Conservation (phyloP, 2,329 filamentous ascomycete species). For the Diplodia scrobiculata region DNA sequence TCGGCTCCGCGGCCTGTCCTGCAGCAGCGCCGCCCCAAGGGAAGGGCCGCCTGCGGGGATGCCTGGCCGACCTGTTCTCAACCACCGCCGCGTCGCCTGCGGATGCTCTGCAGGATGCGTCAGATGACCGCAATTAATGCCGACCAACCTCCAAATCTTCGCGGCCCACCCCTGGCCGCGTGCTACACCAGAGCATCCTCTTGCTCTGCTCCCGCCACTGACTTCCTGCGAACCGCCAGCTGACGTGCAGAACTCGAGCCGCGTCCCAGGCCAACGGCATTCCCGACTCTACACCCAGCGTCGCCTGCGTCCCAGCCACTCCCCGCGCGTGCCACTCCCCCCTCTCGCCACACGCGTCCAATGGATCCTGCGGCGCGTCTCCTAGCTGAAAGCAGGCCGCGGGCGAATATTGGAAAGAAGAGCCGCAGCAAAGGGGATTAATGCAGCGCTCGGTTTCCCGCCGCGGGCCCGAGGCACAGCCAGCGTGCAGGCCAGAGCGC, state of each 20-base stretch:
- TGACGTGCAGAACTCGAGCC: constrained; percentile 17
- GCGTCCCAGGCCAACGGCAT: no score
- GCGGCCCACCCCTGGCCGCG: constrained; percentile 1
- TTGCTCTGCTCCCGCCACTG: neutral
- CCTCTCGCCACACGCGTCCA: neutral
- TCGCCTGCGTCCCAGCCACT: neutral
- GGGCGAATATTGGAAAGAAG: constrained; percentile 3
- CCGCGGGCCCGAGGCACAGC: constrained; percentile 16
- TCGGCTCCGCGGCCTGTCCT: constrained; percentile 1
- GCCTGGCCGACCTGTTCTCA: neutral
- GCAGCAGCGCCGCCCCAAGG: neutral
- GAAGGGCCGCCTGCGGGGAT: constrained; percentile 10
- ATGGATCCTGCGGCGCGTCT: neutral
- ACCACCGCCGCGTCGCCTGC: neutral
- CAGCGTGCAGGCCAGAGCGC: neutral
- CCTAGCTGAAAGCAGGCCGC: neutral
- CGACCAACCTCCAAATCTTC: constrained; percentile 3
- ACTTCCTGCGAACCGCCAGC: neutral
- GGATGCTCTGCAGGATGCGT: constrained; percentile 1
- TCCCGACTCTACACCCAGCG: neutral
- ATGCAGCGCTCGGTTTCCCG: constrained; percentile 8
- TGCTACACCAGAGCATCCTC: neutral
- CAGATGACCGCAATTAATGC: constrained; percentile 21
- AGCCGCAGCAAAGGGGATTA: neutral
- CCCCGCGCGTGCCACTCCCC: neutral